These are phyloP conservation scores for Melanomma pulvis-pyrius DNA, from an alignment of 495 filamentous ascomycete genomes.

Conservation along the genomic window DNA sequence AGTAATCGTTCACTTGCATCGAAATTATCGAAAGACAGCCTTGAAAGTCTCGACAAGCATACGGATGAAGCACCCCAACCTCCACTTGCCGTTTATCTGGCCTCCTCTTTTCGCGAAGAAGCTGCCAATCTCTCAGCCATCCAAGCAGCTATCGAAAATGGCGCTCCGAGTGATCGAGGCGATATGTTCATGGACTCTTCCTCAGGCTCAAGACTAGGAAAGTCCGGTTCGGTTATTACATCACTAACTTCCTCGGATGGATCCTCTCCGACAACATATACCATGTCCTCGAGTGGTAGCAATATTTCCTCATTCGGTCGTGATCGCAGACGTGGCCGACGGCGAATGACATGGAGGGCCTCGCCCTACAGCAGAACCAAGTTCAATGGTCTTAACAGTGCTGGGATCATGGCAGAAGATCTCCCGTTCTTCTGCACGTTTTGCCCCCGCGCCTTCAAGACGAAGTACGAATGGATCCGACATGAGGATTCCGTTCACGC, in stretches of 20 bases:
- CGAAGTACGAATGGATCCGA: constrained; percentile 37
- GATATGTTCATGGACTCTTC: constrained; percentile 18
- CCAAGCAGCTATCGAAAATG: constrained; percentile 21
- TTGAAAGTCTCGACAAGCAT: constrained; percentile 16
- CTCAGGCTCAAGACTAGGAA: constrained; percentile 14
- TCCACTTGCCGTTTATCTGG: constrained; percentile 21
- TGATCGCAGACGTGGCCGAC: constrained; percentile 25
- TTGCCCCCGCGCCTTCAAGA: constrained; percentile 21
- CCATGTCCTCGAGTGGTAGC: constrained; percentile 23
- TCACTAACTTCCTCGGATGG: constrained; percentile 27
- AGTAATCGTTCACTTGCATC: constrained; percentile 5
- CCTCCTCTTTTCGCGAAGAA: constrained; percentile 23
- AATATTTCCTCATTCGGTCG: constrained; percentile 29
- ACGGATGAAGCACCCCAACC: constrained; percentile 15
- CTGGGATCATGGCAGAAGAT: background rate
- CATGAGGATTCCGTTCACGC: constrained; percentile 36
- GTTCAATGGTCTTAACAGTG: constrained; percentile 3
- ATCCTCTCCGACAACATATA: constrained; percentile 20
- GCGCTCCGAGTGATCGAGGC: background rate
- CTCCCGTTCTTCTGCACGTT: constrained; percentile 36
- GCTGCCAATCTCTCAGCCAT: constrained; percentile 16
- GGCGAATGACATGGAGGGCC: constrained; percentile 20
- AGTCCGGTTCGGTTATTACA: constrained; percentile 19
- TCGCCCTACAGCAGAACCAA: constrained; percentile 24
- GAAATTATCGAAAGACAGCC: constrained; percentile 25